Percentiles rank a stretch among this genome's conserved stretches.
Conservation (phyloP, 2,329 filamentous ascomycete species). For the Trichoderma asperellum region DNA sequence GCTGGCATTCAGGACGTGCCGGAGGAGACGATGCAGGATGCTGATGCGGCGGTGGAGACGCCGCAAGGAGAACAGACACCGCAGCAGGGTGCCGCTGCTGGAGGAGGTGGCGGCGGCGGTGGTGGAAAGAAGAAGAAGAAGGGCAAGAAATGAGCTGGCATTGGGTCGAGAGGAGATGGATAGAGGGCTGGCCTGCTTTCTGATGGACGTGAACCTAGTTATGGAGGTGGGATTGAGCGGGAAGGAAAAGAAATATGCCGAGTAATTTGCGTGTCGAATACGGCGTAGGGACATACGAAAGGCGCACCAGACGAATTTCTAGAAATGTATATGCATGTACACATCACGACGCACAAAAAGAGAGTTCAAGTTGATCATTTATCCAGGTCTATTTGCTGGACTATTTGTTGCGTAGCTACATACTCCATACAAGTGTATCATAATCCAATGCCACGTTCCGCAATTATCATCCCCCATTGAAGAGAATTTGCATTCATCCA, state of each 20-base stretch:
- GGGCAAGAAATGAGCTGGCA: conserved; percentile 61
- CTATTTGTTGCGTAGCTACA: conserved; percentile 24
- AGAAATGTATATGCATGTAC: background rate
- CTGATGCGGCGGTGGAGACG: conserved; percentile 34
- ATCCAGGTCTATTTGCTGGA: conserved; percentile 27
- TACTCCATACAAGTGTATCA: conserved; percentile 31
- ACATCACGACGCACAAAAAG: background rate
- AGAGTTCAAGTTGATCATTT: background rate
- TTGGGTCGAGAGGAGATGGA: background rate
- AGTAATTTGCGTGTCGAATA: background rate
- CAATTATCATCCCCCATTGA: conserved; percentile 22
- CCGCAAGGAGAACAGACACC: conserved; percentile 36
- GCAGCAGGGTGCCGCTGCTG: conserved; percentile 29
- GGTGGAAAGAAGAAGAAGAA: conserved; percentile 71
- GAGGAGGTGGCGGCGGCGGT: conserved; percentile 23
- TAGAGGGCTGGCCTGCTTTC: background rate
- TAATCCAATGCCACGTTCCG: conserved; percentile 31
- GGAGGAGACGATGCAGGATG: conserved; percentile 51
- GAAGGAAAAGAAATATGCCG: background rate
- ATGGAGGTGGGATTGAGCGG: background rate
- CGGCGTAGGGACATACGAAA: background rate
- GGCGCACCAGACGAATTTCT: background rate
- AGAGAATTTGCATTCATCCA: conserved; percentile 1
- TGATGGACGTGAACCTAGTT: background rate
- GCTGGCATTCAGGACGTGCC: conserved; percentile 55